Percentiles rank a stretch among this genome's conserved stretches.
Conservation (phyloP, 306 rosid genomes). For the Mimosa pudica region DNA sequence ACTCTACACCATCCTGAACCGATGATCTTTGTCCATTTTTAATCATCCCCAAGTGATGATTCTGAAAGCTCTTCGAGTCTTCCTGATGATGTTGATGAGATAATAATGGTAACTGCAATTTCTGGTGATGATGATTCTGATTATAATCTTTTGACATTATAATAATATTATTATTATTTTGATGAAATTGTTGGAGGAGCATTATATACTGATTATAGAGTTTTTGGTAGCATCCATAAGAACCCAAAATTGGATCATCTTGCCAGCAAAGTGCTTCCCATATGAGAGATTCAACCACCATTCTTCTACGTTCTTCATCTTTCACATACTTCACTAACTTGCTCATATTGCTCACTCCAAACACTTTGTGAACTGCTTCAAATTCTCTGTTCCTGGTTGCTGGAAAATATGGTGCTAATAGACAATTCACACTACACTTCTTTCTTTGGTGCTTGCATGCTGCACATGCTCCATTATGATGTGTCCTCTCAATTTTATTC, state of each 20-base stretch:
- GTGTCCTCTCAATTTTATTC: conserved; percentile 32
- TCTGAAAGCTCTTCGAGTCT: conserved; percentile 38
- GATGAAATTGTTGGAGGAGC: conserved; percentile 47
- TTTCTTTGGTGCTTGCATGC: conserved; percentile 91
- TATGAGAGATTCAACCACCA: conserved; percentile 63
- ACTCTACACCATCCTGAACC: conserved; percentile 19
- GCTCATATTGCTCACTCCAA: conserved; percentile 82
- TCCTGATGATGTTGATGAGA: conserved; percentile 37
- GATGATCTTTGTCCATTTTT: conserved; percentile 22
- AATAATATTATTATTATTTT: conserved; percentile 10
- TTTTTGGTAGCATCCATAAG: conserved; percentile 64
- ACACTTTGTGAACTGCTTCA: conserved; percentile 68
- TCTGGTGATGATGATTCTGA: conserved; percentile 34
- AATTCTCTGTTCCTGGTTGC: conserved; percentile 57
- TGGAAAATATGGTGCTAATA: conserved; percentile 73
- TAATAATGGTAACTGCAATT: conserved; percentile 40
- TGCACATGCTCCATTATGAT: conserved; percentile 66
- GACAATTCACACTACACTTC: conserved; percentile 61
- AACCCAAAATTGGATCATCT: conserved; percentile 69
- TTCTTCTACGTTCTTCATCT: conserved; percentile 49
- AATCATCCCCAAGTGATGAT: conserved; percentile 37
- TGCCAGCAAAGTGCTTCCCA: conserved; percentile 89
- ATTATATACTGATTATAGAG: conserved; percentile 52
- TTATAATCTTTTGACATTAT: conserved; percentile 6
- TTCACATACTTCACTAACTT: conserved; percentile 54